Percentiles rank a stretch among this genome's conserved stretches.
Conservation (phyloP, 345 rosid species). For the Clausena lansium region DNA sequence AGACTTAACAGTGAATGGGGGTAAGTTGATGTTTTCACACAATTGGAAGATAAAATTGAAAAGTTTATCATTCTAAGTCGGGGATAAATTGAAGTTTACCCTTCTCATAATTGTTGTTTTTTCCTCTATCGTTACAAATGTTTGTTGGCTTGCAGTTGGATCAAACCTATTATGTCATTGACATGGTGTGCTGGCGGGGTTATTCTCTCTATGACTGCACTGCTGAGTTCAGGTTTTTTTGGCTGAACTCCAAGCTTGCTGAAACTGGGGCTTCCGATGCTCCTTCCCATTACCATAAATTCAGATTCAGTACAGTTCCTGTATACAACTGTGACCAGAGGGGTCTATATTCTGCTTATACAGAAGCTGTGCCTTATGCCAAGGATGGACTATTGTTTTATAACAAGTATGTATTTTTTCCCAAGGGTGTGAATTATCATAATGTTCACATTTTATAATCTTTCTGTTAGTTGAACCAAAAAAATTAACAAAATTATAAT, state of each 20-base stretch:
- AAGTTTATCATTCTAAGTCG: no score
- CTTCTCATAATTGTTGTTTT: neutral
- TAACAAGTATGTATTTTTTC: constrained; percentile 64
- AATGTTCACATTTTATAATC: neutral
- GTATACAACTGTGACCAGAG: constrained; percentile 65
- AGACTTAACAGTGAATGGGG: no score
- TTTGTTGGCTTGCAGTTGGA: constrained; percentile 48
- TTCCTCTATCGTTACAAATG: neutral
- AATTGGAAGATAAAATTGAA: no score
- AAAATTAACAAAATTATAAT: neutral
- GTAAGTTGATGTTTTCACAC: no score
- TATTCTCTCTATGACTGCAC: constrained; percentile 87
- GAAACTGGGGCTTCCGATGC: constrained; percentile 82
- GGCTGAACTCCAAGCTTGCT: constrained; percentile 84
- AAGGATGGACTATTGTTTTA: constrained; percentile 89
- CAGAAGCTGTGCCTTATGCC: constrained; percentile 57
- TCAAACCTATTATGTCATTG: constrained; percentile 91
- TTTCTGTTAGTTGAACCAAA: constrained; percentile 5
- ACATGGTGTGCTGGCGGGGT: constrained; percentile 93
- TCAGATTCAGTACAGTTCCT: constrained; percentile 59
- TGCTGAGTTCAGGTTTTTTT: constrained; percentile 89
- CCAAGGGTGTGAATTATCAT: neutral
- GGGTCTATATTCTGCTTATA: constrained; percentile 67
- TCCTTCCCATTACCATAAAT: constrained; percentile 72
- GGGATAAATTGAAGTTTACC: no score